phyloP scores from a whole-genome alignment of 1,284 basidiomycete genomes.

The Moesziomyces antarcticus region DNA sequence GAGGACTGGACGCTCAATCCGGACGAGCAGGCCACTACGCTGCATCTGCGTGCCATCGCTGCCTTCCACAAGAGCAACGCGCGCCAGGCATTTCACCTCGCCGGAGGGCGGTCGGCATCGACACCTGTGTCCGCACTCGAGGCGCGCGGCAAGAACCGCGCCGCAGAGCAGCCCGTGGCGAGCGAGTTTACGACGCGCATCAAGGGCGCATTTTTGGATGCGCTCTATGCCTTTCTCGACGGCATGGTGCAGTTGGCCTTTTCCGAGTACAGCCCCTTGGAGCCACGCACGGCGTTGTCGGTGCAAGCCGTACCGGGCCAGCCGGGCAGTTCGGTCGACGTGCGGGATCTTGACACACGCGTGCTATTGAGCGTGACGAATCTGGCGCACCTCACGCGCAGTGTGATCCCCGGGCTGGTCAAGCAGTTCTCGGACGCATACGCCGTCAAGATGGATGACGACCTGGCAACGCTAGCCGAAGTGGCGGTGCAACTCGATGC shows the following conservation, averaged over 20 bases:
- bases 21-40: conserved; percentile 70
- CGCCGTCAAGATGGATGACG: conserved; percentile 79
- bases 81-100: conserved; percentile 82
- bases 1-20: conserved; percentile 83
- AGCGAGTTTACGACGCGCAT: conserved; percentile 73
- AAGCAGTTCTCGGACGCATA: conserved; percentile 83
- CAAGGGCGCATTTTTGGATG: conserved; percentile 86
- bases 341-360: conserved; percentile 75
- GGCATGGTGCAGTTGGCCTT: conserved; percentile 87
- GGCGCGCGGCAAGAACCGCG: conserved; percentile 22
- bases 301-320: conserved; percentile 48
- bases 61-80: conserved; percentile 85
- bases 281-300: conserved; percentile 44
- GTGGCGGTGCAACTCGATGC: conserved; percentile 85
- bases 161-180: conserved; percentile 26
- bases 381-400: conserved; percentile 79
- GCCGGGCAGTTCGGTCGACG: conserved; percentile 57
- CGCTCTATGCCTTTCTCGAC: conserved; percentile 87
- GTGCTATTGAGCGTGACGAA: conserved; percentile 91
- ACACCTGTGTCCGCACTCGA: conserved; percentile 21
- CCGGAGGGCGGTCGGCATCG: conserved; percentile 74
- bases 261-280: conserved; percentile 56
- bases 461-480: conserved; percentile 81
- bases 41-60: conserved; percentile 79
- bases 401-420: conserved; percentile 81